phyloP scores from a whole-genome alignment of 345 rosid species.

The Euclidium syriacum region DNA sequence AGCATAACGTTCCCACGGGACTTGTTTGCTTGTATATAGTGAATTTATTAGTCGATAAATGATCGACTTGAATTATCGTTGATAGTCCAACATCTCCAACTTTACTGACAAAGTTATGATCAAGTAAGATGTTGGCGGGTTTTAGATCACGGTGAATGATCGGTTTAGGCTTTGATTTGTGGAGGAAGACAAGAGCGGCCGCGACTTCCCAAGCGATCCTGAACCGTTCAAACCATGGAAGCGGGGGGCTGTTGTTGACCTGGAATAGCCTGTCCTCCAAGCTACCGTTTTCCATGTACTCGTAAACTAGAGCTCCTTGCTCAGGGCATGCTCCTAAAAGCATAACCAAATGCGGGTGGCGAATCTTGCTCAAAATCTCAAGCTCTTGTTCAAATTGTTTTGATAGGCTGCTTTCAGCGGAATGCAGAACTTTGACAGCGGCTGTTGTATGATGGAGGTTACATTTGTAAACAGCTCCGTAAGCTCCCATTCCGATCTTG shows the following conservation, averaged over 20 bases:
- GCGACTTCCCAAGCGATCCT: slow-evolving; percentile 93
- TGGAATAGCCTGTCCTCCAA: slow-evolving; percentile 60
- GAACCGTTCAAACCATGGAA: slow-evolving; percentile 80
- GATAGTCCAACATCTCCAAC: slow-evolving; percentile 91
- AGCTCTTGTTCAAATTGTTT: slow-evolving; percentile 45
- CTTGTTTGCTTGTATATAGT: slow-evolving; percentile 48
- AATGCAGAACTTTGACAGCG: slow-evolving; percentile 36
- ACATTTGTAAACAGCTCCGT: slow-evolving; percentile 36
- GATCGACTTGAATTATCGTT: slow-evolving; percentile 46
- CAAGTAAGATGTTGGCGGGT: slow-evolving; percentile 91
- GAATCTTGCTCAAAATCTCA: slow-evolving; percentile 74
- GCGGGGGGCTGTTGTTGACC: slow-evolving; percentile 49
- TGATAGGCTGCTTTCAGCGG: slow-evolving; percentile 20
- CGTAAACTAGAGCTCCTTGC: slow-evolving; percentile 73
- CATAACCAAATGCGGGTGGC: slow-evolving; percentile 82
- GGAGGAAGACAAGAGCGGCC: slow-evolving; percentile 75
- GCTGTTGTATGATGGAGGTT: slow-evolving; percentile 36
- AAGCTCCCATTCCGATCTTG: slow-evolving; percentile 34
- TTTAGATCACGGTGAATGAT: slow-evolving; percentile 90
- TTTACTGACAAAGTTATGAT: slow-evolving; percentile 77
- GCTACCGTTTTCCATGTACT: slow-evolving; percentile 91
- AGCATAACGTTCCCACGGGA: slow-evolving; percentile 78
- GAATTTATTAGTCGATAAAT: slow-evolving; percentile 31
- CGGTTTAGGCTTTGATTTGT: slow-evolving; percentile 69
- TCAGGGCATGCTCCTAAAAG: slow-evolving; percentile 92